Conservation (phyloP, 2,329 filamentous ascomycete species). For the Aspergillus pseudoglaucus region DNA sequence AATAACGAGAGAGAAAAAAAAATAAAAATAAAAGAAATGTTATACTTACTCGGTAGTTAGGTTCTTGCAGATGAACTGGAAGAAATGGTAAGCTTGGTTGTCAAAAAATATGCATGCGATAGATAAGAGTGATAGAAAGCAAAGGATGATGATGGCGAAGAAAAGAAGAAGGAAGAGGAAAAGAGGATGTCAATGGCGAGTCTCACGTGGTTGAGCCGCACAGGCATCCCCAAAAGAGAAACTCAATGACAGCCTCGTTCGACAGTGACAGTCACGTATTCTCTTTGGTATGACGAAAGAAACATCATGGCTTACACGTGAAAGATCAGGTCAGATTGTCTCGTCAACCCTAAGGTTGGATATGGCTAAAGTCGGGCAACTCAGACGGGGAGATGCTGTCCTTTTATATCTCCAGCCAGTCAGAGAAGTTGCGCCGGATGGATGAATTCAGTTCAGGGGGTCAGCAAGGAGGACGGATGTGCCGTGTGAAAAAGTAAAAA, state of each 20-base stretch:
- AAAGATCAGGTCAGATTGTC: not conserved
- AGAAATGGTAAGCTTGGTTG: too few relatives aligned
- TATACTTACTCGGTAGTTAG: too few relatives aligned
- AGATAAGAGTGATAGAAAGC: not conserved
- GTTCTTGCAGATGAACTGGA: too few relatives aligned
- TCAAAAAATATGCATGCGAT: not conserved
- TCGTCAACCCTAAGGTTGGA: not conserved
- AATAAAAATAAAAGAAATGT: too few relatives aligned
- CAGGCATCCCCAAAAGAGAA: not conserved
- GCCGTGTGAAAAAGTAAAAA: conserved; percentile 12
- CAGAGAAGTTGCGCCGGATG: not conserved
- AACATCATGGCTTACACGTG: not conserved
- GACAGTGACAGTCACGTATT: too few relatives aligned
- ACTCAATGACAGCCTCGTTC: too few relatives aligned
- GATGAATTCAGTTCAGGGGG: not conserved
- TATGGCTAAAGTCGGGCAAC: not conserved
- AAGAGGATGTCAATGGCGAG: not conserved
- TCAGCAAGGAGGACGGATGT: conserved; percentile 7
- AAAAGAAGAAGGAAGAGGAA: not conserved
- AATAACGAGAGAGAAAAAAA: too few relatives aligned
- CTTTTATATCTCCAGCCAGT: not conserved
- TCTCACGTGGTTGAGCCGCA: not conserved
- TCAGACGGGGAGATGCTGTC: too few relatives aligned
- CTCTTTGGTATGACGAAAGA: not conserved
- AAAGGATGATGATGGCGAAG: not conserved